Evolutionary conservation across 164 flowering plant genomes (phyloP), one percentile per base, ranked within the genome.

Genomic region (Magnolia changhungtana): DNA sequence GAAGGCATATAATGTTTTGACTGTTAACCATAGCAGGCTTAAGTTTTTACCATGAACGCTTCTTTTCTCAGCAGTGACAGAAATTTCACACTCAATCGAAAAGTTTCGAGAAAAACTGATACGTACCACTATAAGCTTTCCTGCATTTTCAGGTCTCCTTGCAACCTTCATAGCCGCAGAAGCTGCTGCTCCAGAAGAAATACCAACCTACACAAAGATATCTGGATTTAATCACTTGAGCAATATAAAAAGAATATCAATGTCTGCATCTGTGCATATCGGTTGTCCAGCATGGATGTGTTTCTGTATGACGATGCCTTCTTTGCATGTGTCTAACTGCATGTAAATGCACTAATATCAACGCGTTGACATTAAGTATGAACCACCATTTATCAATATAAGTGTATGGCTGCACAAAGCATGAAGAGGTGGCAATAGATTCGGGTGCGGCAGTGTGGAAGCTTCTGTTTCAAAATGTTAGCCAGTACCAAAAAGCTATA

Each of bases 111-210:
- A 55, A 55, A 55, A 11, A 16, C 10, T 55, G 18, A 63, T 75
- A 81, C 92, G 68, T 82, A 93, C 99, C 76, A 85, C 91, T 77
- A 93, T 89, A 74, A 96, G 94, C 82, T 93, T 96, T 76, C 99
- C 98, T 0, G 96, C 93, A 87, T 92, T 96, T 82, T 91, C 97
- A 63, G 97, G 90, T 84, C 97, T 87, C 82, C 88, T 89, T 66
- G 88, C 98, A 50, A 96, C 90, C 79, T 81, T 80, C 49, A 93
- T 80, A 58, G 99, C 98, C 72, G 99, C 98, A 37, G 89, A 89
- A 8, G 97, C 93, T 0, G 96, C 97, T 0, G 98, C 99, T 71
- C 98, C 99, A 64, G 99, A 96, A 69, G 99, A 96, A 82, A 94
- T 92, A 16, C 98, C 97, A 70, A 92, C 98, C 98, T 95, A 84